A percentile compares a stretch with the other conserved stretches of the same genome.
Evolutionary conservation across 371 early-diverging fungal genomes (phyloP).

Genomic region (Mortierella sp.): DNA sequence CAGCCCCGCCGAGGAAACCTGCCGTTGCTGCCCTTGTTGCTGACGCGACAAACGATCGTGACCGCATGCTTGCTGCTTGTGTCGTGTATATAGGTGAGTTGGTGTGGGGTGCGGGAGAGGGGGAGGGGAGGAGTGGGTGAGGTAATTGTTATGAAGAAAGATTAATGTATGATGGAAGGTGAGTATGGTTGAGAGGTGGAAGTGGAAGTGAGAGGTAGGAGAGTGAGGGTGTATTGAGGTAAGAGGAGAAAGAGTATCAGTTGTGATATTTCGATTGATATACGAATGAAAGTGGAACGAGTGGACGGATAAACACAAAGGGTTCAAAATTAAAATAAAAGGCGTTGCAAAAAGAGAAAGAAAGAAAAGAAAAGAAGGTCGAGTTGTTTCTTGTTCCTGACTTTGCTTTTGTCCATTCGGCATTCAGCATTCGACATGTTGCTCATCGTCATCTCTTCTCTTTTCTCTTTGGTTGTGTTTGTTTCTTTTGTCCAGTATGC

Average conservation of each 20-base stretch:
- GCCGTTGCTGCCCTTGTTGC: not conserved
- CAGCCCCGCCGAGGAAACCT: not conserved
- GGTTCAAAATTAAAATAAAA: not conserved
- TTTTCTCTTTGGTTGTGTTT: too few relatives aligned
- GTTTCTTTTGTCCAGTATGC: too few relatives aligned
- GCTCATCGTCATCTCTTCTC: not conserved
- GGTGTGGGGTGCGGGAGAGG: not conserved
- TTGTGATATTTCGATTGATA: not conserved
- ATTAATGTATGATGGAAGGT: not conserved
- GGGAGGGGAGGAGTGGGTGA: not conserved
- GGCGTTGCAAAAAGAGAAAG: not conserved
- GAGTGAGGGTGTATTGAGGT: not conserved
- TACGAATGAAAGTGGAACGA: not conserved
- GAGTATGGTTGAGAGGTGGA: not conserved
- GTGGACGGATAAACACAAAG: not conserved
- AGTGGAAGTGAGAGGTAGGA: not conserved
- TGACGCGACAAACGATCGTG: slow-evolving; percentile 23
- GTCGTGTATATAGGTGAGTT: not conserved
- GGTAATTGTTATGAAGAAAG: not conserved
- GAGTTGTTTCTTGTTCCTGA: not conserved
- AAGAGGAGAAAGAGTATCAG: not conserved
- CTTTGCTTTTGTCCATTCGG: not conserved
- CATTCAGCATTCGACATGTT: not conserved
- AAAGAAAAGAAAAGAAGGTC: slow-evolving; percentile 4
- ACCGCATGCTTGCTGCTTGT: slow-evolving; percentile 19